A percentile compares a stretch with the other conserved stretches of the same genome.
Evolutionary conservation across 2,329 filamentous ascomycete genomes (phyloP).

Genomic region (Xylariaceae sp.): DNA sequence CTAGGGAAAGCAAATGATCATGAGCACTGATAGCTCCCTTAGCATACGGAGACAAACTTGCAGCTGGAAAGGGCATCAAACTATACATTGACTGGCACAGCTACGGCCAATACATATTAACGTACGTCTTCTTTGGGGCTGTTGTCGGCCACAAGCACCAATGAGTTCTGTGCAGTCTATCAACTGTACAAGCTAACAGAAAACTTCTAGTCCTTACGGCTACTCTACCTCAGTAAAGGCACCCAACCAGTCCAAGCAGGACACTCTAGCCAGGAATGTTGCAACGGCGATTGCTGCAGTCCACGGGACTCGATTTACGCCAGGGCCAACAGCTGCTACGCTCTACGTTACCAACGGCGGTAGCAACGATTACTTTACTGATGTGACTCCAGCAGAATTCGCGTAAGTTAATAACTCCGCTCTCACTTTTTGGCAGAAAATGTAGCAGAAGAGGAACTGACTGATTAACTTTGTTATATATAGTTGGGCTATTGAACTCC

Average conservation of each 20-base stretch:
- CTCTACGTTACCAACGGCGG: constrained; percentile 43
- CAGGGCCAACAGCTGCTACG: constrained; percentile 47
- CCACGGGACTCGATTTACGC: constrained; percentile 44
- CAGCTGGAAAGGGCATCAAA: constrained; percentile 39
- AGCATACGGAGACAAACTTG: constrained; percentile 54
- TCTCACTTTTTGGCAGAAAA: background rate
- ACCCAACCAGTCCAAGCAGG: constrained; percentile 34
- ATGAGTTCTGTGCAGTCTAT: too few relatives aligned
- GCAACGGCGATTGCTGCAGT: constrained; percentile 32
- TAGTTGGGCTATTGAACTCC: constrained; percentile 43
- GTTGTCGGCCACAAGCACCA: too few relatives aligned
- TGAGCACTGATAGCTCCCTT: constrained; percentile 40
- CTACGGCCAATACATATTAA: constrained; percentile 41
- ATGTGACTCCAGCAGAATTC: constrained; percentile 36
- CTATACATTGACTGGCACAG: constrained; percentile 42
- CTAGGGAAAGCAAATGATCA: background rate
- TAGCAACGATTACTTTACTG: constrained; percentile 43
- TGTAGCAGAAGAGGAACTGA: constrained; percentile 7
- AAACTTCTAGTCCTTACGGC: constrained; percentile 35
- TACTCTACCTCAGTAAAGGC: constrained; percentile 38
- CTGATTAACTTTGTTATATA: background rate
- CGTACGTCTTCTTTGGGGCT: constrained; percentile 35
- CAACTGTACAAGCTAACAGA: background rate
- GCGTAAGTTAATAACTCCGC: constrained; percentile 32
- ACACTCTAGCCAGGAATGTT: constrained; percentile 45